Evolutionary conservation across 2,329 filamentous ascomycete genomes (phyloP).

Genomic region (Erysiphe pulchra): DNA sequence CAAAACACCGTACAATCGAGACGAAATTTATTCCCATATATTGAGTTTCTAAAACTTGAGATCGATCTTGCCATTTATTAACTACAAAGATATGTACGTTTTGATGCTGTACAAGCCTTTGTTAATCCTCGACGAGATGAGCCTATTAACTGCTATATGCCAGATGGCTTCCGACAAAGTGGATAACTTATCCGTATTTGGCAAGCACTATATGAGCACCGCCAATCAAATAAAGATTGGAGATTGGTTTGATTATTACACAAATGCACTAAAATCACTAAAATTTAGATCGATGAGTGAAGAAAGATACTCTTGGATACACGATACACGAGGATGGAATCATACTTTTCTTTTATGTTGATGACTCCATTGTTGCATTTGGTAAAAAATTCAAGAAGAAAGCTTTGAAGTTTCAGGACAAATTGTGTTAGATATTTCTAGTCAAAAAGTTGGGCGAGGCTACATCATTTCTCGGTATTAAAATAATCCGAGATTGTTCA

Average conservation of each 20-base stretch:
- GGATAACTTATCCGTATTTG: neutral
- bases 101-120: neutral
- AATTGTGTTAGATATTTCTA: neutral
- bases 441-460: neutral
- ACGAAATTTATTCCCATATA: slow-evolving; percentile 1
- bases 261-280: neutral
- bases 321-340: neutral
- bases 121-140: neutral
- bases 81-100: neutral
- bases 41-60: neutral
- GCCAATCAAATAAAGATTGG: slow-evolving; percentile 1
- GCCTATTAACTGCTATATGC: neutral
- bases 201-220: neutral
- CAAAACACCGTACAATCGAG: neutral
- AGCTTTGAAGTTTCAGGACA: neutral
- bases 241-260: neutral
- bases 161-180: neutral
- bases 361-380: neutral
- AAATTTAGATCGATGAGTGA: neutral
- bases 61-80: slow-evolving; percentile 1
- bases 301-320: neutral
- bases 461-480: neutral
- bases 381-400: neutral
- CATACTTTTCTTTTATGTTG: neutral
- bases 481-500: neutral